Evolutionary conservation across 345 rosid genomes (phyloP).

Genomic region (Eucalyptus guilfoylei): DNA sequence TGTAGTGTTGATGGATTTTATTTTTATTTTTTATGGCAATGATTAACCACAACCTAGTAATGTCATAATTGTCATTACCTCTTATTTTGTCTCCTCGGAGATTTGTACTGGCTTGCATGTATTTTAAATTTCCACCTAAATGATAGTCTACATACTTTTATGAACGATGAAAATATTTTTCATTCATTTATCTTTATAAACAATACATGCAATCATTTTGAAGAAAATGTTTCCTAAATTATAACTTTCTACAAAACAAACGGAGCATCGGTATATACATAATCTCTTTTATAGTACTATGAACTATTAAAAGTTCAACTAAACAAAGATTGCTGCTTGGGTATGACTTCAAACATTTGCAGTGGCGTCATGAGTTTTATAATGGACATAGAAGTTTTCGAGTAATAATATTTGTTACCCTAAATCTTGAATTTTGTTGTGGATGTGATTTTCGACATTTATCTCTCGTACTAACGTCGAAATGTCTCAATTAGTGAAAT

Average conservation of each 20-base stretch:
- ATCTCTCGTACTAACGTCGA: too few relatives aligned
- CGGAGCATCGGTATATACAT: not conserved
- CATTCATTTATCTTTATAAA: too few relatives aligned
- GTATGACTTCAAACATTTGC: not conserved
- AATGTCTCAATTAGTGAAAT: too few relatives aligned
- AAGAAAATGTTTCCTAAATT: too few relatives aligned
- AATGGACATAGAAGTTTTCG: not conserved
- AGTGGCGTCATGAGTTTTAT: not conserved
- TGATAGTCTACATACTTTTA: too few relatives aligned
- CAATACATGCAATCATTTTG: fast-evolving
- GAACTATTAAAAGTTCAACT: not conserved
- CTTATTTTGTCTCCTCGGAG: too few relatives aligned
- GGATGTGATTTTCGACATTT: too few relatives aligned
- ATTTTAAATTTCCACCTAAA: not conserved
- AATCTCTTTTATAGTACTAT: not conserved
- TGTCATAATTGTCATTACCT: not conserved
- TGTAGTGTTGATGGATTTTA: not conserved
- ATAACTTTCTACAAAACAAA: fast-evolving
- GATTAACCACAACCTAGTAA: not conserved
- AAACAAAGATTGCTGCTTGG: not conserved
- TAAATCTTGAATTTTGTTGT: too few relatives aligned
- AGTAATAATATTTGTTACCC: too few relatives aligned
- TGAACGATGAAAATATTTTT: too few relatives aligned
- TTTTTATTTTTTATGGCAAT: too few relatives aligned
- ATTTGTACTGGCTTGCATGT: not conserved